These are phyloP conservation scores for Septoria linicola DNA, from an alignment of 2,329 filamentous ascomycete genomes.

Conservation along the genomic window DNA sequence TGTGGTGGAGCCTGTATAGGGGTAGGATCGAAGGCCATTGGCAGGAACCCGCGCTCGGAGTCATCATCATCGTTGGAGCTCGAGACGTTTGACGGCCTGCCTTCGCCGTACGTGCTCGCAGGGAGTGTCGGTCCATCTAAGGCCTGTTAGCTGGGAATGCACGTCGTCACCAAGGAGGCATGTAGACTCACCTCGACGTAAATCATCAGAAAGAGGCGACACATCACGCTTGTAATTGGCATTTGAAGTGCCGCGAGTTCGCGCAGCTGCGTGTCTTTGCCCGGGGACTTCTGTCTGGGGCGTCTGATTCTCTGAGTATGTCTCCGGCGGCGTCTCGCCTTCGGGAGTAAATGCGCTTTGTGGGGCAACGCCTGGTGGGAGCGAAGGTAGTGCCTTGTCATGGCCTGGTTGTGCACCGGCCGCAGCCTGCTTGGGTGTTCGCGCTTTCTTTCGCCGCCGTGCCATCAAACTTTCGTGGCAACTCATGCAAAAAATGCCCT, in stretches of 20 bases:
- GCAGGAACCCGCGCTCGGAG: slow-evolving; percentile 47
- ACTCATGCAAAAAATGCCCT: slow-evolving; percentile 99
- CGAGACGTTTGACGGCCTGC: slow-evolving; percentile 69
- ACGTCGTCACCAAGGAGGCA: neutral
- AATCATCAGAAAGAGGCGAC: slow-evolving; percentile 39
- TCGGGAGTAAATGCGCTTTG: slow-evolving; percentile 60
- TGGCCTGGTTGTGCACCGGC: slow-evolving; percentile 45
- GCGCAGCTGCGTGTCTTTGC: slow-evolving; percentile 28
- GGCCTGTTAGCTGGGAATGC: slow-evolving; percentile 17
- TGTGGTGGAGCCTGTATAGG: slow-evolving; percentile 31
- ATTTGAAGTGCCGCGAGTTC: slow-evolving; percentile 30
- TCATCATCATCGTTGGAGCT: slow-evolving; percentile 60
- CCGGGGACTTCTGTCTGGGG: slow-evolving; percentile 62
- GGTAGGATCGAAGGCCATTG: slow-evolving; percentile 54
- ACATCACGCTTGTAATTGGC: slow-evolving; percentile 34
- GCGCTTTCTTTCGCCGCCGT: slow-evolving; percentile 80
- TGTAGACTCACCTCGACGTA: slow-evolving; percentile 34
- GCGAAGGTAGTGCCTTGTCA: slow-evolving; percentile 89
- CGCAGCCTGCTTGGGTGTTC: slow-evolving; percentile 52
- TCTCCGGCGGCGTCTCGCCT: slow-evolving; percentile 57
- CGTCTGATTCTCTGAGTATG: slow-evolving; percentile 64
- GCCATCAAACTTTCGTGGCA: slow-evolving; percentile 98
- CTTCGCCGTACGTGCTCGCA: slow-evolving; percentile 73
- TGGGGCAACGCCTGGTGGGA: slow-evolving; percentile 72
- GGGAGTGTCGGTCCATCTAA: slow-evolving; percentile 67